Base-by-base conservation (phyloP, 2,329 filamentous ascomycete species). In the Ascochyta rabiei region DNA sequence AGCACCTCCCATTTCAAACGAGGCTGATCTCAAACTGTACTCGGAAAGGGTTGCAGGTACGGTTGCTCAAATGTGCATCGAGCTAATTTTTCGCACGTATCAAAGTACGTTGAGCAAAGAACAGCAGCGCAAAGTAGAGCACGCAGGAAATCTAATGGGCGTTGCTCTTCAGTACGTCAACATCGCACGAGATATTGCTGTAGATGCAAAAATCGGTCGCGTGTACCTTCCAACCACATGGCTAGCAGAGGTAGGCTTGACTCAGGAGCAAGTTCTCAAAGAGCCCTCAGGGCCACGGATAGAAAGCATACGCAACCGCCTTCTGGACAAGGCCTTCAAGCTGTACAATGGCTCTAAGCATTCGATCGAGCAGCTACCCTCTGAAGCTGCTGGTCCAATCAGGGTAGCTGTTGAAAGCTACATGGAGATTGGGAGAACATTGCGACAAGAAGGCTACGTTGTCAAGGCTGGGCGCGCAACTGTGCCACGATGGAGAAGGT, bases 101-200 rank as follows among this genome's bases (percentile, higher is more conserved):
- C 75, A 62, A 30, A 76, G 42, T 57, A 71, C 56, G 24, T 60
- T 71, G 24, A 60, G 70, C 5, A 4, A 51, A 26, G 53, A 71
- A 38, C 73, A 78, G 37, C 63, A 68, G 48, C 68, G 76, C 13
- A 66, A 75, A 2, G 77, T 89, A 6, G 76, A 87, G 13, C 66
- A 76, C 15, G 82, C 86, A 0, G 87, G 87, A 1, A 79, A 80
- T 18, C 78, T 80, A 24, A 91, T 91, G 88, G 89, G 89, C 0
- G 81, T 88, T 30, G 88, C 89, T 1, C 76, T 91, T n/a, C 89
- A 92, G 66, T 90, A 88, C 63, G 84, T 90, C 64, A 92, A 91
- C 66, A 90, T 92, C 57, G 86, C 88, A 3, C 85, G 89, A 19
- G 89, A 92, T 64, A 86, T 91, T n/a, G 72, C 77, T 3, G 84